Percentiles rank a stretch among this genome's conserved stretches.
Conservation (phyloP, 306 rosid species). For the Lathyrus tuberosus region DNA sequence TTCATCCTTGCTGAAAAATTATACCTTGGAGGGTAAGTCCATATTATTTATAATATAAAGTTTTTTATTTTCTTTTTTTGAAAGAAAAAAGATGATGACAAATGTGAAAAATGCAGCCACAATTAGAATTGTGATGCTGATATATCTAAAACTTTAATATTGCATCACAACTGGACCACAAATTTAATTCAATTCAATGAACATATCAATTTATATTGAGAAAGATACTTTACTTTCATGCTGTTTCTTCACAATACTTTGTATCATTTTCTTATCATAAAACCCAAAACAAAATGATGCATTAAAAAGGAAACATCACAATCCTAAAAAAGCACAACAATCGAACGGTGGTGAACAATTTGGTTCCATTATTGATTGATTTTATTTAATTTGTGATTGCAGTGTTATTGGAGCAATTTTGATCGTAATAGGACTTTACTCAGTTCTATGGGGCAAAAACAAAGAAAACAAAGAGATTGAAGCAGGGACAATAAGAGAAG, state of each 20-base stretch:
- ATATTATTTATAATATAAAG: background rate
- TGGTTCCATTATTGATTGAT: conserved; percentile 1
- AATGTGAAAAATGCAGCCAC: conserved; percentile 11
- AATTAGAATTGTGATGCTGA: background rate
- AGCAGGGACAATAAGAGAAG: conserved; percentile 40
- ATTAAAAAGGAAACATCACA: too few species aligned
- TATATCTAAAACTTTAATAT: conserved; percentile 5
- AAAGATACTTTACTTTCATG: conserved; percentile 27
- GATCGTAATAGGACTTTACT: conserved; percentile 81
- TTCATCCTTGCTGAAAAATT: conserved; percentile 81
- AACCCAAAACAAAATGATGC: background rate
- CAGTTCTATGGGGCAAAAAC: conserved; percentile 88
- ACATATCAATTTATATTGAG: conserved; percentile 6
- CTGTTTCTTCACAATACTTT: background rate
- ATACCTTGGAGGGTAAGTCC: conserved; percentile 77
- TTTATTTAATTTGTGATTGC: conserved; percentile 15
- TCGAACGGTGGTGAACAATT: background rate
- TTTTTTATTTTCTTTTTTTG: background rate
- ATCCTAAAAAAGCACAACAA: too few species aligned
- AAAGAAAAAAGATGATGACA: background rate
- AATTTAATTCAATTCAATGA: background rate
- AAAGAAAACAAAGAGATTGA: conserved; percentile 70
- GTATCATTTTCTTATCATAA: conserved; percentile 36
- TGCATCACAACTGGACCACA: conserved; percentile 28
- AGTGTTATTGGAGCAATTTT: conserved; percentile 72